Base-by-base conservation (phyloP, 73 alveolate genomes). In the Blepharisma japonicum region DNA sequence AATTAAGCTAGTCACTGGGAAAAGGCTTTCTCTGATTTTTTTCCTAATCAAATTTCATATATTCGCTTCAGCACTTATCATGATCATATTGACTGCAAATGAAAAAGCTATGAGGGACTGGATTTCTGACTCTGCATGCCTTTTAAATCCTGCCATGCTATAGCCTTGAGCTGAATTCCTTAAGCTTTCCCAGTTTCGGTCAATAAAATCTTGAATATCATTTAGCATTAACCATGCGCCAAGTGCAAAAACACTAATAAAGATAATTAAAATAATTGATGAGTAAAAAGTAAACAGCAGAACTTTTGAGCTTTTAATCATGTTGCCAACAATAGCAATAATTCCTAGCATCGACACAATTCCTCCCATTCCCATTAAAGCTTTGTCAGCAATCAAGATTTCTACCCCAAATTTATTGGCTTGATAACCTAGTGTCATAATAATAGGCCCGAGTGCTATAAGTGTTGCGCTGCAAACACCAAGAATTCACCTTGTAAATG, bases 321-420 rank as follows among this genome's bases (percentile, higher is more conserved):
- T 61, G 2, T n/a, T 61, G n/a, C 74, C 74, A 8, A 61, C 46
- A 8, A 61, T 18, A 9, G 74, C 14, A n/a, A 61, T 39, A 25
- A 61, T 39, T 2, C 74, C 23, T 25, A 61, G 23, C 14, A 61
- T n/a, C 4, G 47, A 61, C 39, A 61, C 46, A 9, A 61, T 61
- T 9, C 38, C 74, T 61, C 74, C 74, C 74, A 61, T 61, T 14
- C 74, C 74, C 74, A 61, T 61, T 25, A 61, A 25, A 61, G 74
- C 74, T 25, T 39, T n/a, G 23, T 61, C 74, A 14, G 74, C 74
- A 25, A 61, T 61, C 18, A 61, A 9, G 4, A 61, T 39, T 8
- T 61, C 74, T 1, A 61, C 23, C 14, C 74, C 74, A 48, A 61
- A 61, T 2, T 14, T 18, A 61, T 39, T 61, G 47, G 74, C 74